These are phyloP conservation scores for Populus alba DNA, from an alignment of 345 rosid genomes.

Conservation along the genomic window DNA sequence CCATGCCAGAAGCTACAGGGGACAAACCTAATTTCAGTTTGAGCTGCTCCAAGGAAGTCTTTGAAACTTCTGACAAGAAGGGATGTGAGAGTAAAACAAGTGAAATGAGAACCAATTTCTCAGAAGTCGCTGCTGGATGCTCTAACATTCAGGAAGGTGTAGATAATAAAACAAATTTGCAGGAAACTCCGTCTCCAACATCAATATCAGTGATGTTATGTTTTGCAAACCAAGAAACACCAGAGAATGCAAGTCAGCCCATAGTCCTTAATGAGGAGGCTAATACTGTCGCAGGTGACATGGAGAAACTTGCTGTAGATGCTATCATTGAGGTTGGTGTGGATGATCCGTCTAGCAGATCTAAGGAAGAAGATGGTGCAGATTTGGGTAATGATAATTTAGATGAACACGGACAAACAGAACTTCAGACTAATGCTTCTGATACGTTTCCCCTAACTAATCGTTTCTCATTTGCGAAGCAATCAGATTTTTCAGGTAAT, in stretches of 20 bases:
- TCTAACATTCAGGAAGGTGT: constrained; percentile 1
- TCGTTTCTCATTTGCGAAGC: constrained; percentile 6
- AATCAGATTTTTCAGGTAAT: constrained; percentile 19
- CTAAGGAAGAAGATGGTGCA: not conserved
- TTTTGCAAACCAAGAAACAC: constrained; percentile 9
- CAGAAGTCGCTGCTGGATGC: constrained; percentile 1
- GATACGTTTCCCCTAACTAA: not conserved
- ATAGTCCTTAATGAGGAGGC: not conserved
- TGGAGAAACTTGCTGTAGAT: not conserved
- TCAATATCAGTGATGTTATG: not conserved
- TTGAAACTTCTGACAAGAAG: constrained; percentile 13
- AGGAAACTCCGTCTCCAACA: constrained; percentile 7
- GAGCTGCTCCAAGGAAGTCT: constrained; percentile 1
- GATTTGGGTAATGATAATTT: constrained; percentile 8
- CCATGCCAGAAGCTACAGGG: constrained; percentile 13
- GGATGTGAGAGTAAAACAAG: not conserved
- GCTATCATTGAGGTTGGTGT: not conserved
- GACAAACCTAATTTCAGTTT: constrained; percentile 2
- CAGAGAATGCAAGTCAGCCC: not conserved
- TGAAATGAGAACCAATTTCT: not conserved
- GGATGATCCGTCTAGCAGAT: constrained; percentile 2
- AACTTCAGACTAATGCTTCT: not conserved
- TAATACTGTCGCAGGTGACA: not conserved
- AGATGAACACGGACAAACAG: not conserved
- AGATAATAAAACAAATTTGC: not conserved